Base-by-base conservation (phyloP, 208 protist genomes). In the Trypanosomatidae sp. region DNA sequence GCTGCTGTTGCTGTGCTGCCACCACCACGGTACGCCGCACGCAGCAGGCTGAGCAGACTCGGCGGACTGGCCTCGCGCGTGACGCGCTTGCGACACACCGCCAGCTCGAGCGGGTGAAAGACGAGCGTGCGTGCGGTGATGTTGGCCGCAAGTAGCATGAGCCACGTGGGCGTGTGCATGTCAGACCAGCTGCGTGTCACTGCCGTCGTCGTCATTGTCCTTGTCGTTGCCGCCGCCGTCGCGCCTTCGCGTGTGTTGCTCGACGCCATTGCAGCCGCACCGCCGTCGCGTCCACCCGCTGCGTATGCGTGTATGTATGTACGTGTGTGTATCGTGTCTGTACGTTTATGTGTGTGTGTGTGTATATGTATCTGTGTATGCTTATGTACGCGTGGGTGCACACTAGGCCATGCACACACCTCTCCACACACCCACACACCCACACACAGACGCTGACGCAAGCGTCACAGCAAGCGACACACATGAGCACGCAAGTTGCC, bases 121-220 rank as follows among this genome's bases (percentile, higher is more conserved):
- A 92, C 32, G n/a, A 83, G n/a, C 0, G 79, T 87, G 16, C 79
- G 75, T 2, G 63, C 59, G 4, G 53, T 45, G 23, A 79, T 76
- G 55, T 81, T 89, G 26, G 64, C 43, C 8, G 66, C 51, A 13
- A 89, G 56, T 23, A 88, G 62, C 6, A 50, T 65, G 22, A 88
- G 43, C 80, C 84, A 92, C 4, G 78, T 88, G 25, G 79, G 71
- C 8, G 61, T 58, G 61, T 92, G 76, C 23, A 92, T 44, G 52
- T 92, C 71, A 23, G 76, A 87, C 40, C 88, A 53, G 49, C 56
- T 60, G 8, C 84, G 75, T 11, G 56, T 89, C 25, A 89, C 79
- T 4, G 84, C 84, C 38, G 83, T 92, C 0, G 78, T 85, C 23
- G 53, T 33, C 22, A 54, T n/a, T n/a, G n/a, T n/a, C n/a, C n/a